Percentiles rank a stretch among this genome's conserved stretches.
These are phyloP conservation scores for Fusarium tupiense DNA, from an alignment of 2,329 filamentous ascomycete species.

Conservation along the genomic window DNA sequence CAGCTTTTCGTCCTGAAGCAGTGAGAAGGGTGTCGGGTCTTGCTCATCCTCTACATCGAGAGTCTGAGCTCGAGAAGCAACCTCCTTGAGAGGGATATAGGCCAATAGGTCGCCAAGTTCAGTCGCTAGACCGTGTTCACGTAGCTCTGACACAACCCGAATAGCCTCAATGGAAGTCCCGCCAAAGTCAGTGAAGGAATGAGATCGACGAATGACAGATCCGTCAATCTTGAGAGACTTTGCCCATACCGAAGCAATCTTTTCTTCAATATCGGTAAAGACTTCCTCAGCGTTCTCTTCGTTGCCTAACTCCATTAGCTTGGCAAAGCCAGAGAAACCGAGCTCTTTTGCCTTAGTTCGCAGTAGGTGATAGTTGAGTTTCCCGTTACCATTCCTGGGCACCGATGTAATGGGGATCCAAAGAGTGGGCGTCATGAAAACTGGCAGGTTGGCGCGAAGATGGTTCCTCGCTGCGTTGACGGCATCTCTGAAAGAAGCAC, in stretches of 20 bases:
- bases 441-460: slow-evolving; percentile 15
- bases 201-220: neutral
- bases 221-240: neutral
- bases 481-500: neutral
- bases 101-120: slow-evolving; percentile 4
- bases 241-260: neutral
- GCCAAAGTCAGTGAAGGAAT: slow-evolving; percentile 10
- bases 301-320: neutral
- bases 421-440: slow-evolving; percentile 40
- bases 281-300: neutral
- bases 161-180: slow-evolving; percentile 22
- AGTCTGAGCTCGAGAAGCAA: neutral
- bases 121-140: neutral
- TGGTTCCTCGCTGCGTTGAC: neutral
- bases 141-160: neutral
- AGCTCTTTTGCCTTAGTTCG: neutral
- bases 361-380: slow-evolving; percentile 27
- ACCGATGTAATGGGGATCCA: slow-evolving; percentile 35
- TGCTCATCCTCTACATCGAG: neutral
- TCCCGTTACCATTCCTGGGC: slow-evolving; percentile 40
- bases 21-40: slow-evolving; percentile 20
- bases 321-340: neutral
- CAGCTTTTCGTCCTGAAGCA: slow-evolving; percentile 1
- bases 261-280: neutral
- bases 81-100: neutral